phyloP scores from a whole-genome alignment of 1,139 yeast genomes.

The Yamadazyma friedrichii region DNA sequence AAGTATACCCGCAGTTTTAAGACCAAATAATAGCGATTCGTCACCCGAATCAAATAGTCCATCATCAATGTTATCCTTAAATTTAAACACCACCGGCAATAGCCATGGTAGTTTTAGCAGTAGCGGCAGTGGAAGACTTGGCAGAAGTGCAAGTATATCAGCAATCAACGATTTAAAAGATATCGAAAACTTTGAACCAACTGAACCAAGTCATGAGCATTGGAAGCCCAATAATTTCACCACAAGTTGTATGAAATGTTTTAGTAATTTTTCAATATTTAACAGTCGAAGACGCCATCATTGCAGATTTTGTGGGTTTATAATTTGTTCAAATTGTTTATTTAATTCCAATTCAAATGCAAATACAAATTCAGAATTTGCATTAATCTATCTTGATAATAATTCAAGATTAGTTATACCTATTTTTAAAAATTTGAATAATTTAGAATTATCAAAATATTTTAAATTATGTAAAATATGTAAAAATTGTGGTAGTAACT shows the following conservation, averaged over 20 bases:
- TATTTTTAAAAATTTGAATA: constrained; percentile 22
- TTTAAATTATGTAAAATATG: constrained; percentile 37
- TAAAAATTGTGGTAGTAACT: constrained; percentile 36
- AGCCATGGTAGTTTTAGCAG: constrained; percentile 4
- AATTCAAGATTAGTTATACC: constrained; percentile 41
- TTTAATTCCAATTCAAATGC: constrained; percentile 13
- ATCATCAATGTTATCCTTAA: constrained; percentile 6
- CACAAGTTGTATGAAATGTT: constrained; percentile 43
- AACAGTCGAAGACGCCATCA: constrained; percentile 39
- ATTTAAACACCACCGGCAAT: constrained; percentile 1
- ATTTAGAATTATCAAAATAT: constrained; percentile 13
- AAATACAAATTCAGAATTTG: constrained; percentile 8
- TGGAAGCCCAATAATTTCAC: constrained; percentile 42
- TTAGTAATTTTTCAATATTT: constrained; percentile 34
- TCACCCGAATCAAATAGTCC: constrained; percentile 10
- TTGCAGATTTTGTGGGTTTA: constrained; percentile 44
- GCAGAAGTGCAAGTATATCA: constrained; percentile 5
- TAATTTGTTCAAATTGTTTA: constrained; percentile 38
- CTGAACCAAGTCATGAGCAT: constrained; percentile 41
- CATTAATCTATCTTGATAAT: constrained; percentile 29
- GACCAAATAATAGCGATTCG: constrained; percentile 22
- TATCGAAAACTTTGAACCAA: constrained; percentile 11
- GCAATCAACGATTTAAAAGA: constrained; percentile 6
- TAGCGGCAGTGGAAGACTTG: constrained; percentile 3
- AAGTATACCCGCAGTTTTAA: constrained; percentile 42